Conservation (phyloP, 164 flowering plant genomes). For the Piper betle region DNA sequence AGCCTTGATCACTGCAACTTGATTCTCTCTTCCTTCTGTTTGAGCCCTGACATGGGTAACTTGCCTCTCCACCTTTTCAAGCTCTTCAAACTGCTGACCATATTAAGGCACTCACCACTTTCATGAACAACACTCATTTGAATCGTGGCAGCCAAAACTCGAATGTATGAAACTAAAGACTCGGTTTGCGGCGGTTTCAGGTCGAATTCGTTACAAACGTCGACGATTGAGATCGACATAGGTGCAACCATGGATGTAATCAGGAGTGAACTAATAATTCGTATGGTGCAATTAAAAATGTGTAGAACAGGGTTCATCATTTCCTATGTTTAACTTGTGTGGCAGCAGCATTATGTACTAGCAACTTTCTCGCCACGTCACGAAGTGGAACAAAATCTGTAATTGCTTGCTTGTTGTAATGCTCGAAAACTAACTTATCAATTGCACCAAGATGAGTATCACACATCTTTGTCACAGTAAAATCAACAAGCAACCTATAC, state of each 20-base stretch:
- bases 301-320: slow-evolving; percentile 3
- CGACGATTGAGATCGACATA: not conserved
- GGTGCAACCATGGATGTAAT: slow-evolving; percentile 10
- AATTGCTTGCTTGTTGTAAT: slow-evolving; percentile 1
- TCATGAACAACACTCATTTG: slow-evolving; percentile 3
- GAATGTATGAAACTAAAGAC: slow-evolving; percentile 4
- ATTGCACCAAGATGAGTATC: not conserved
- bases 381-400: not conserved
- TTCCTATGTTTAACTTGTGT: not conserved
- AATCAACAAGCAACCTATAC: slow-evolving; percentile 9
- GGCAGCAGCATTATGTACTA: not conserved
- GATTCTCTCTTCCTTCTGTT: slow-evolving; percentile 6
- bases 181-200: slow-evolving; percentile 1
- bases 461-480: slow-evolving; percentile 1
- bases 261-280: slow-evolving; percentile 8
- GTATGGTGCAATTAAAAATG: slow-evolving; percentile 4
- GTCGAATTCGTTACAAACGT: slow-evolving; percentile 2
- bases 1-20: not conserved
- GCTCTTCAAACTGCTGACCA: slow-evolving; percentile 2
- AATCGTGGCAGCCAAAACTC: not conserved
- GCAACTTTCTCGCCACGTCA: not conserved
- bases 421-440: slow-evolving; percentile 2
- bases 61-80: slow-evolving; percentile 8
- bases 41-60: slow-evolving; percentile 9
- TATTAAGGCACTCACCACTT: not conserved